These are phyloP conservation scores for Claviceps pazoutovae DNA, from an alignment of 2,329 filamentous ascomycete genomes.

Conservation along the genomic window DNA sequence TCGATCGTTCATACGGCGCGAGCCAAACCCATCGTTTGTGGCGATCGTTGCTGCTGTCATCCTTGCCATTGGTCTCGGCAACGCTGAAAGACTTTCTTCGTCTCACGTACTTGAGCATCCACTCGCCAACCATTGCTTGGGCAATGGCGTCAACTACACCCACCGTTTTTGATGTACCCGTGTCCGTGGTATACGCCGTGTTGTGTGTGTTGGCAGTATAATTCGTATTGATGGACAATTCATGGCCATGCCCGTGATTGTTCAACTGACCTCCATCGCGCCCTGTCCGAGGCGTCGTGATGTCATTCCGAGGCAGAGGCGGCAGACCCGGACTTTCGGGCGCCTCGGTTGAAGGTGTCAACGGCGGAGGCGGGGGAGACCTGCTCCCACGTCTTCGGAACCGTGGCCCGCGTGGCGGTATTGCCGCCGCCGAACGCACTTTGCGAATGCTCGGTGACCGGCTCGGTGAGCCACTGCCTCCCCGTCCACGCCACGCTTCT, in stretches of 20 bases:
- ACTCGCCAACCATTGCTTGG: slow-evolving; percentile 95
- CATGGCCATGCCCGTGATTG: slow-evolving; percentile 37
- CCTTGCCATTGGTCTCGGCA: slow-evolving; percentile 48
- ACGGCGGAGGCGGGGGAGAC: slow-evolving; percentile 49
- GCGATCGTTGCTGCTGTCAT: slow-evolving; percentile 61
- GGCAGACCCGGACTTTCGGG: slow-evolving; percentile 59
- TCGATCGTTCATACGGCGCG: slow-evolving; percentile 86
- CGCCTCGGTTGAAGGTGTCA: slow-evolving; percentile 53
- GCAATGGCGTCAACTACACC: slow-evolving; percentile 92
- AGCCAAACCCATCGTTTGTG: slow-evolving; percentile 99
- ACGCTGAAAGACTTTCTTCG: slow-evolving; percentile 84
- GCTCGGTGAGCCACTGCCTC: slow-evolving; percentile 34
- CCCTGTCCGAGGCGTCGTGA: slow-evolving; percentile 44
- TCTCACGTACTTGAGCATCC: slow-evolving; percentile 87
- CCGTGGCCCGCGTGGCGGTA: slow-evolving; percentile 42
- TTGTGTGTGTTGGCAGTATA: slow-evolving; percentile 35
- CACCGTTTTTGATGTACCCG: slow-evolving; percentile 50
- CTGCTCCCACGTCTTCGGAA: slow-evolving; percentile 38
- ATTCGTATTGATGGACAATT: slow-evolving; percentile 39
- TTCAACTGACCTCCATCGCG: slow-evolving; percentile 22
- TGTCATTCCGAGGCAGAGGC: slow-evolving; percentile 58
- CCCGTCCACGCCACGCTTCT: slow-evolving; percentile 41
- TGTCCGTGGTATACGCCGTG: slow-evolving; percentile 30
- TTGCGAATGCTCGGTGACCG: slow-evolving; percentile 59
- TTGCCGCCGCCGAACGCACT: slow-evolving; percentile 63